Base-by-base conservation (phyloP, 2,329 filamentous ascomycete species). In the Lasiodiplodia hormozganensis region DNA sequence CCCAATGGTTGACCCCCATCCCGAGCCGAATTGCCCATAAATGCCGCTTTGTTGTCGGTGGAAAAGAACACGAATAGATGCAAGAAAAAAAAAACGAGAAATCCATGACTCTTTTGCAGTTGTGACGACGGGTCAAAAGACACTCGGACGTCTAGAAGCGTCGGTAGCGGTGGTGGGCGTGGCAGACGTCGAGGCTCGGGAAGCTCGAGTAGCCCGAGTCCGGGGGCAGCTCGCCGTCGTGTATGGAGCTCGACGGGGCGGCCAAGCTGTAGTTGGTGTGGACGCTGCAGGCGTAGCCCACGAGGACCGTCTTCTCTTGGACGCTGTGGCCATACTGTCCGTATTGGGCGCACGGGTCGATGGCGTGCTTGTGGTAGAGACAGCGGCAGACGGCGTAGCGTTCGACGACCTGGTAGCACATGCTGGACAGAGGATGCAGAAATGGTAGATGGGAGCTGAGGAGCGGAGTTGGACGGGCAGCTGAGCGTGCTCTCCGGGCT, bases 351-450 rank as follows among this genome's bases (percentile, higher is more conserved):
- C 94, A 97, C 70, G 92, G 91, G 76, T 97, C 94, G 74, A 97
- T 86, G 58, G 92, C 89, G 79, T 97, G 94, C 76, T 90, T 87
- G 84, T 95, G 93, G 85, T 97, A 96, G 74, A 95, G 86, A 82
- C 94, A 97, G 71, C 89, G 88, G 85, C 94, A 97, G 68, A 91
- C 92, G 67, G 93, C 90, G 84, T 94, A 97, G 69, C 92, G 86
- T 80, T 97, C 94, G 74, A 95, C 85, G 70, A 97, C 82, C 82
- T 94, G 92, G 76, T 93, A 94, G 77, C 94, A 97, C 94, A 97
- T 97, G 56, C 2, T 6, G 16, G 23, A 36, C 1, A 23, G 23
- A 14, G 16, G 34, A 43, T 21, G 28, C 21, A 23, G 25, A 23
- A 1, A 31, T 1, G 21, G 57, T 23, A 14, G 47, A 47, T 14